phyloP scores from a whole-genome alignment of 768 basidiomycete species.

The Mycena polygramma region DNA sequence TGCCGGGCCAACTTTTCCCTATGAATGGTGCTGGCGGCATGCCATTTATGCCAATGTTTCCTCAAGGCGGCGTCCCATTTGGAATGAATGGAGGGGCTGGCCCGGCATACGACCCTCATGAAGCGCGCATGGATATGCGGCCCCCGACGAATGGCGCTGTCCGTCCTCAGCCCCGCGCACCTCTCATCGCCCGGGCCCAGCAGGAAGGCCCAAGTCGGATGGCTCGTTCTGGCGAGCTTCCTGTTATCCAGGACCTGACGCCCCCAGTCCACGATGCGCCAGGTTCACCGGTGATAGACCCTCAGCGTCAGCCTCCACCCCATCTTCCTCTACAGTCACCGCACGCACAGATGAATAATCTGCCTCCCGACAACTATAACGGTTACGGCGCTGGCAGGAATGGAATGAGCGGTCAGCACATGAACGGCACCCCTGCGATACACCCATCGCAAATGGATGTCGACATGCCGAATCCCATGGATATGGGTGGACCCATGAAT shows the following conservation, averaged over 20 bases:
- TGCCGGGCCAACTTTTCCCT: slow-evolving; percentile 77
- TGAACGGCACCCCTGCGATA: slow-evolving; percentile 38
- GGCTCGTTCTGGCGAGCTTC: slow-evolving; percentile 76
- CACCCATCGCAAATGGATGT: slow-evolving; percentile 45
- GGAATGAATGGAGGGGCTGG: slow-evolving; percentile 58
- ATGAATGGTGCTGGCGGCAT: slow-evolving; percentile 59
- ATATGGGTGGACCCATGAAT: slow-evolving; percentile 50
- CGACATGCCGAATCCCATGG: slow-evolving; percentile 46
- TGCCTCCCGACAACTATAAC: slow-evolving; percentile 31
- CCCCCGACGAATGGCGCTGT: slow-evolving; percentile 53
- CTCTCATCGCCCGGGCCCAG: slow-evolving; percentile 67
- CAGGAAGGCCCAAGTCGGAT: slow-evolving; percentile 64
- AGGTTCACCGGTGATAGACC: slow-evolving; percentile 43
- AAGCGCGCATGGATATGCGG: slow-evolving; percentile 86
- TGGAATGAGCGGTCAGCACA: slow-evolving; percentile 42
- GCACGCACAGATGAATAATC: slow-evolving; percentile 23
- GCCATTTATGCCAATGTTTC: slow-evolving; percentile 82
- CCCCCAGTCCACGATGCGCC: slow-evolving; percentile 60
- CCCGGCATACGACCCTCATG: slow-evolving; percentile 81
- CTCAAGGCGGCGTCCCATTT: slow-evolving; percentile 67
- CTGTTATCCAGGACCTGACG: slow-evolving; percentile 88
- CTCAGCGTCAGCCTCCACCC: slow-evolving; percentile 45
- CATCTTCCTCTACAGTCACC: slow-evolving; percentile 40
- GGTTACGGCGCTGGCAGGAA: slow-evolving; percentile 38
- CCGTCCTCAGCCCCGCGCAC: slow-evolving; percentile 64